Percentiles rank a stretch among this genome's conserved stretches.
phyloP scores from a whole-genome alignment of 805 yeast species.

The Ogataea nakhonphanomensis region DNA sequence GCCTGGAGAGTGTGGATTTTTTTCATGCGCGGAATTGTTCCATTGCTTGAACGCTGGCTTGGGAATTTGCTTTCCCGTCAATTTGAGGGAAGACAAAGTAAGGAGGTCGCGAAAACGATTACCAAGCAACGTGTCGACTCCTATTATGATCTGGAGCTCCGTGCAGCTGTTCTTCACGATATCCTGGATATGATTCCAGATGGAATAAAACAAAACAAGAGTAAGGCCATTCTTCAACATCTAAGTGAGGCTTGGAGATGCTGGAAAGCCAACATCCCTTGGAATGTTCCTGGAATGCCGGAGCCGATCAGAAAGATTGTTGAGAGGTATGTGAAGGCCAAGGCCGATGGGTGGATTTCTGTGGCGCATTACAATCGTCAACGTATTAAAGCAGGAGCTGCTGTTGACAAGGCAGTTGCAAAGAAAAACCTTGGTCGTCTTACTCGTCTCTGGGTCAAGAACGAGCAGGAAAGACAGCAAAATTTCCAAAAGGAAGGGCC shows the following conservation, averaged over 20 bases:
- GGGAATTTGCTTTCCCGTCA: slow-evolving; percentile 89
- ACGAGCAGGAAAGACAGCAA: slow-evolving; percentile 86
- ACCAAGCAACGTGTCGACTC: slow-evolving; percentile 96
- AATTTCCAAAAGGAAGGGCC: slow-evolving; percentile 84
- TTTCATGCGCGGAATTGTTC: slow-evolving; percentile 87
- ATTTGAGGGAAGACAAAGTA: slow-evolving; percentile 91
- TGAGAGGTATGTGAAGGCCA: slow-evolving; percentile 85
- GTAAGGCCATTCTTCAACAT: slow-evolving; percentile 87
- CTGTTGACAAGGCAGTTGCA: slow-evolving; percentile 91
- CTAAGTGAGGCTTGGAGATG: slow-evolving; percentile 98
- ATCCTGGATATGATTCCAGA: slow-evolving; percentile 97
- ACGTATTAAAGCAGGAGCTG: slow-evolving; percentile 81
- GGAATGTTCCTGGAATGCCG: slow-evolving; percentile 97
- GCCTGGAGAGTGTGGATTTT: slow-evolving; percentile 97
- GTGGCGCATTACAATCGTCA: slow-evolving; percentile 92
- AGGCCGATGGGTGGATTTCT: slow-evolving; percentile 95
- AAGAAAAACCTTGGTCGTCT: slow-evolving; percentile 89
- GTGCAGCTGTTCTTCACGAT: slow-evolving; percentile 94
- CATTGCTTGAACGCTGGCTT: slow-evolving; percentile 90
- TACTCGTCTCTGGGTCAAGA: slow-evolving; percentile 87
- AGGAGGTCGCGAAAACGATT: slow-evolving; percentile 87
- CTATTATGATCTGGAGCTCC: slow-evolving; percentile 85
- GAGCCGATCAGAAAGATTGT: slow-evolving; percentile 84
- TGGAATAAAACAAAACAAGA: slow-evolving; percentile 80
- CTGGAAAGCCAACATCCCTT: slow-evolving; percentile 98